These are phyloP conservation scores for Leishmania tarentolae DNA, from an alignment of 208 protist genomes.

Conservation along the genomic window DNA sequence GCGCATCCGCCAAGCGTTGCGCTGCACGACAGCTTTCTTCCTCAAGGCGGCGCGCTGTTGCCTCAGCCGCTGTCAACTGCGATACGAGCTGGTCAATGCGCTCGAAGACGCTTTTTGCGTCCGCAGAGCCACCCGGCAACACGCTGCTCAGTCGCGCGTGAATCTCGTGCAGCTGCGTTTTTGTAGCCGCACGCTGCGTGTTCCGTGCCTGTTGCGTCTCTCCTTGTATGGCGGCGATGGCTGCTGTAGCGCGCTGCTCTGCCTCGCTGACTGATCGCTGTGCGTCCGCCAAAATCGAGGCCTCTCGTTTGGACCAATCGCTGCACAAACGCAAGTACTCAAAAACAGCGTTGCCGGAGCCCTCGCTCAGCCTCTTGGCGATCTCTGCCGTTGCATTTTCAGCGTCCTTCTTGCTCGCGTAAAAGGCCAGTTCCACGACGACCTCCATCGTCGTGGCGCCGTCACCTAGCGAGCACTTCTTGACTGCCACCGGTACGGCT, in stretches of 20 bases:
- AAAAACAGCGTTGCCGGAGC: conserved; percentile 7
- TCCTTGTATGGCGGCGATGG: conserved; percentile 17
- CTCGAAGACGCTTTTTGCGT: conserved; percentile 3
- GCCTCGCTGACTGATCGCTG: conserved; percentile 24
- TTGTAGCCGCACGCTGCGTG: conserved; percentile 8
- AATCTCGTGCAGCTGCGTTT: conserved; percentile 23
- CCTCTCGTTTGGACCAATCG: conserved; percentile 15
- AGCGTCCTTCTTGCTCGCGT: conserved; percentile 8
- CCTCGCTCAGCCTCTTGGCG: conserved; percentile 12
- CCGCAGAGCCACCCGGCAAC: not conserved
- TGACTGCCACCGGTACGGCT: conserved; percentile 23
- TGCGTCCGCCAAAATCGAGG: conserved; percentile 5
- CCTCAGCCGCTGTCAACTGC: conserved; percentile 17
- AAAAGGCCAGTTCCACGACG: conserved; percentile 29
- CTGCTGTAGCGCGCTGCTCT: conserved; percentile 21
- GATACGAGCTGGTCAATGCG: conserved; percentile 23
- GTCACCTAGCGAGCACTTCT: conserved; percentile 9
- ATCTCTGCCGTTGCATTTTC: conserved; percentile 16
- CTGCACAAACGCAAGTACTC: conserved; percentile 23
- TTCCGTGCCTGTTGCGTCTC: conserved; percentile 14
- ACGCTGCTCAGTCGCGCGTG: conserved; percentile 8
- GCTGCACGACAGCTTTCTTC: conserved; percentile 15
- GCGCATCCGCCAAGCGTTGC: conserved; percentile 11
- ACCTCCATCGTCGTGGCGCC: conserved; percentile 7
- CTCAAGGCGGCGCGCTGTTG: conserved; percentile 3